Conservation (phyloP, 2,329 filamentous ascomycete species). For the Colletotrichum theobromicola region DNA sequence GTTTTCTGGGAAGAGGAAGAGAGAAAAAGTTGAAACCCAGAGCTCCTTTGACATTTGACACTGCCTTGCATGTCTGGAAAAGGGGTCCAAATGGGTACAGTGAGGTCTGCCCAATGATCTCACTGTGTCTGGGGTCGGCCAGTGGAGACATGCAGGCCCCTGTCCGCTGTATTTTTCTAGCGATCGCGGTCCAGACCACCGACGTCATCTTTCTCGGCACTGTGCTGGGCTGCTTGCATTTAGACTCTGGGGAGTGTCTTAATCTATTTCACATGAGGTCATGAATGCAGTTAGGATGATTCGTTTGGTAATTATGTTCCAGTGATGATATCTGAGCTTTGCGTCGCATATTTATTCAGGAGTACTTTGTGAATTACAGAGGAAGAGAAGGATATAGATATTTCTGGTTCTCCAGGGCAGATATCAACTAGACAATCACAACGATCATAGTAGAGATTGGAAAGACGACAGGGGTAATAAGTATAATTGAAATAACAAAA, state of each 20-base stretch:
- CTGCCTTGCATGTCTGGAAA: neutral
- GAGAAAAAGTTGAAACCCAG: neutral
- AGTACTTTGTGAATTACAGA: too few relatives aligned
- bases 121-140: neutral
- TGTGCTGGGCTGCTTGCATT: neutral
- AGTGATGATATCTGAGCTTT: too few relatives aligned
- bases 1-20: neutral
- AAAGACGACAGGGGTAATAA: too few relatives aligned
- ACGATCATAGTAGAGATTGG: too few relatives aligned
- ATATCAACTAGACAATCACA: too few relatives aligned
- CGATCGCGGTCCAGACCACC: constrained; percentile 13
- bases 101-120: neutral
- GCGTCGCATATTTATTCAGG: too few relatives aligned
- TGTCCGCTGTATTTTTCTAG: neutral
- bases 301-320: too few relatives aligned
- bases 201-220: constrained; percentile 13
- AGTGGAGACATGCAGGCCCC: neutral
- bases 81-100: constrained; percentile 15
- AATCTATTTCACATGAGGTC: neutral
- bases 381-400: too few relatives aligned
- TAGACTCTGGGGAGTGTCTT: neutral
- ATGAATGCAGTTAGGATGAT: too few relatives aligned
- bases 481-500: too few relatives aligned
- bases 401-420: too few relatives aligned
- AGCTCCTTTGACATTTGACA: neutral